Percentiles rank a stretch among this genome's conserved stretches.
Conservation (phyloP, 129 eudicot genomes). For the Arctium minus region DNA sequence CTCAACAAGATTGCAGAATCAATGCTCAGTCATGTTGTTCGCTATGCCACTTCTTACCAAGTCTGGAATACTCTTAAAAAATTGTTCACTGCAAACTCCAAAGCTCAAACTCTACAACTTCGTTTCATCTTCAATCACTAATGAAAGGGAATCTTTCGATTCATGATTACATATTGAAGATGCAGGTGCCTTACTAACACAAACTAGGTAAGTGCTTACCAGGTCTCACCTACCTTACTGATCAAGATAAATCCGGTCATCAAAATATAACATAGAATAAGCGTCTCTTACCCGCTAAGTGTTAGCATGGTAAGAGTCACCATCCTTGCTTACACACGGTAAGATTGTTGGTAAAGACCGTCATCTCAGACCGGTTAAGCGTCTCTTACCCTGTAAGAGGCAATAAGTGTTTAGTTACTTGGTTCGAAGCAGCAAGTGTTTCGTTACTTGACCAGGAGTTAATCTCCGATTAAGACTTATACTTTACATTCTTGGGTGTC, state of each 20-base stretch:
- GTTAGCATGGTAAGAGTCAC: not conserved
- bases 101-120: too few relatives aligned
- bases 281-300: not conserved
- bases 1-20: too few relatives aligned
- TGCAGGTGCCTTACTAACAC: too few relatives aligned
- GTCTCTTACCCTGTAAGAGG: not conserved
- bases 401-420: not conserved
- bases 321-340: too few relatives aligned
- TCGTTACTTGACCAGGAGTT: not conserved
- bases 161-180: too few relatives aligned
- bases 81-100: too few relatives aligned
- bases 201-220: too few relatives aligned
- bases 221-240: not conserved
- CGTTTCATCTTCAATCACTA: too few relatives aligned
- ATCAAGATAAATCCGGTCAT: not conserved
- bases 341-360: not conserved
- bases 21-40: too few relatives aligned
- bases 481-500: not conserved
- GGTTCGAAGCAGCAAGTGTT: not conserved
- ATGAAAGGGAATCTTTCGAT: too few relatives aligned
- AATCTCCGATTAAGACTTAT: not conserved
- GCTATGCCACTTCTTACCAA: too few relatives aligned
- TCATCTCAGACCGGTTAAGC: not conserved
- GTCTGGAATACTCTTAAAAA: too few relatives aligned
- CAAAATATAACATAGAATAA: not conserved